Evolutionary conservation across 148 eudicot species (phyloP), one percentile per base, ranked within the genome.

Genomic region (Dysphania ambrosioides): DNA sequence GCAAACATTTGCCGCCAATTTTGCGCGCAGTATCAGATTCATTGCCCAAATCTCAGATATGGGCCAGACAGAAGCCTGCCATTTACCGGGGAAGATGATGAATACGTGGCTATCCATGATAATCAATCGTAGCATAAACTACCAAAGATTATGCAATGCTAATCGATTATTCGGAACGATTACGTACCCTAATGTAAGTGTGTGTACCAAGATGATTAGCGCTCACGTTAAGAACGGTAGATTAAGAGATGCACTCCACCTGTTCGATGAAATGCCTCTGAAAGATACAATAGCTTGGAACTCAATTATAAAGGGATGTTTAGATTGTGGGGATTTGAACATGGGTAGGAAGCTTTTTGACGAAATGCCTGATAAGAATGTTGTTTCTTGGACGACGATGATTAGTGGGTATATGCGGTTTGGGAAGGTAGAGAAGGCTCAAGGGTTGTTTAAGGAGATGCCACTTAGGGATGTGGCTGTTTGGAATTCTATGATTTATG

Each of bases 401-500:
- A 77, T 93, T 44, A 80, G 79, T 62, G 94, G 95, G 75, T 91
- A 81, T 57, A 75, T 91, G 78, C 80, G 74, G 58, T 67, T 77
- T 73, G 93, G 97, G 63, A 77, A 23, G 49, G 75, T 87, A 16
- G 82, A 85, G 62, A 76, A 82, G 53, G 98, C 97, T 9, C 79
- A 86, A 41, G 70, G 38, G 18, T 82, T 93, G 87, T 93, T 91
- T 59, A 27, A 13, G 44, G 87, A 83, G 40, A 93, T 93, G 93
- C 88, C 88, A 3, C 51, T n/a, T 23, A 89, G 73, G 69, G 98
- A 93, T 87, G 75, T 80, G 71, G 86, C 90, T 26, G 88, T 82
- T 6, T 93, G 92, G 94, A 93, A 93, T 76, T 77, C 90, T 24
- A 93, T 93, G 94, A 72, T 93, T 67, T 66, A 83, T 79, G 98